These are phyloP conservation scores for Malus hybrid DNA, from an alignment of 331 rosid genomes.

Conservation along the genomic window DNA sequence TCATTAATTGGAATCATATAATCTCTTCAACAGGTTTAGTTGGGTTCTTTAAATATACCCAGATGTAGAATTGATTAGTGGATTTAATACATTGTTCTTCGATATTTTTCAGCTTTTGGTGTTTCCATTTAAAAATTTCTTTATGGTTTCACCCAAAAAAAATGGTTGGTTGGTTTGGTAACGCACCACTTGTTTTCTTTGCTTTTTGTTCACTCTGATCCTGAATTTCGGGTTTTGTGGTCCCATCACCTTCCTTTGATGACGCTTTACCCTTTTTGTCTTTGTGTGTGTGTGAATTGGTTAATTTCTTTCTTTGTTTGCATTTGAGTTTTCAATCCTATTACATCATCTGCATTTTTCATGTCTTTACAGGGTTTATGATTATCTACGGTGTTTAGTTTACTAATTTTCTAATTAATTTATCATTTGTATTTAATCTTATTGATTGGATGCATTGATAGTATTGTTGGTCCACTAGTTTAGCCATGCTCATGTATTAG, in stretches of 20 bases:
- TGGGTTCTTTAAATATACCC: background rate
- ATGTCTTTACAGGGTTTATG: too few species aligned
- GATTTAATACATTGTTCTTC: background rate
- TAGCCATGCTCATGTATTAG: background rate
- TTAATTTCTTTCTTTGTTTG: background rate
- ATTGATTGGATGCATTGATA: background rate
- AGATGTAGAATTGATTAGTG: background rate
- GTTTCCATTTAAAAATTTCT: background rate
- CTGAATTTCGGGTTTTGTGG: constrained; percentile 6
- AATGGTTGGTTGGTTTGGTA: background rate
- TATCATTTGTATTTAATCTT: background rate
- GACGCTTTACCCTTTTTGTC: background rate
- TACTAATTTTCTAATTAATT: background rate
- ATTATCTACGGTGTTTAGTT: background rate
- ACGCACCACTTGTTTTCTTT: background rate
- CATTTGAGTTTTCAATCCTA: background rate
- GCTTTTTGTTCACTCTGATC: constrained; percentile 1
- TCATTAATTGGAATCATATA: background rate
- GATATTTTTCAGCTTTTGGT: background rate
- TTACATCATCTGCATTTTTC: too few species aligned
- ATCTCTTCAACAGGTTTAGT: background rate
- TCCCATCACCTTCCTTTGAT: background rate
- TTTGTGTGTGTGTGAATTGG: too few species aligned
- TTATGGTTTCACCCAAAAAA: background rate
- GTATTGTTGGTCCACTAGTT: background rate